Evolutionary conservation across 2,329 filamentous ascomycete species (phyloP).

Genomic region (Talaromyces sp.): DNA sequence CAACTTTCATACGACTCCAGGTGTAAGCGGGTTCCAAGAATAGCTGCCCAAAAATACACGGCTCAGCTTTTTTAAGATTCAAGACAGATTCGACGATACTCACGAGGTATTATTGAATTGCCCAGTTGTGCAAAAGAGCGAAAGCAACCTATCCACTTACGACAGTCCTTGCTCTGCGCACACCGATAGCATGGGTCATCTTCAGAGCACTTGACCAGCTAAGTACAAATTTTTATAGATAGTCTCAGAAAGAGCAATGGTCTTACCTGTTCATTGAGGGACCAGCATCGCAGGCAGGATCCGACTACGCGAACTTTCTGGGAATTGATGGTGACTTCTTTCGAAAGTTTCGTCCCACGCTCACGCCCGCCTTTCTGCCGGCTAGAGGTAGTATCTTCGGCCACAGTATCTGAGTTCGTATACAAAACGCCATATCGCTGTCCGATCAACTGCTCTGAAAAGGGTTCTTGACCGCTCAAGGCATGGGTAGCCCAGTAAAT

Average conservation of each 20-base stretch:
- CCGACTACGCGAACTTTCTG: neutral
- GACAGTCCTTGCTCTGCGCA: neutral
- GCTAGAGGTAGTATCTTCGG: neutral
- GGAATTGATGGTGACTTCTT: neutral
- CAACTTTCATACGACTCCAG: neutral
- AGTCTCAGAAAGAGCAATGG: neutral
- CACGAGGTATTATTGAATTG: constrained; percentile 3
- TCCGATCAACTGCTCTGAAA: neutral
- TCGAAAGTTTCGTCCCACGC: neutral
- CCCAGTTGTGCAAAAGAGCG: neutral
- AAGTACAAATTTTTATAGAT: neutral
- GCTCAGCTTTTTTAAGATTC: neutral
- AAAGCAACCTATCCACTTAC: constrained; percentile 8
- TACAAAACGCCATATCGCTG: neutral
- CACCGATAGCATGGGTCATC: neutral
- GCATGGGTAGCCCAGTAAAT: too few relatives aligned
- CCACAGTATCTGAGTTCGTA: neutral
- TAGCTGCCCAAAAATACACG: neutral
- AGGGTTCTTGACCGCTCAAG: neutral
- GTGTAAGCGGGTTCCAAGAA: neutral
- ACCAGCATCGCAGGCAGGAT: constrained; percentile 4
- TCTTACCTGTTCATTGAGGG: neutral
- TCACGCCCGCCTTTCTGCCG: neutral
- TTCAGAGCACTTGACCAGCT: neutral
- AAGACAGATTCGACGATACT: neutral